These are phyloP conservation scores for Selenicereus undatus DNA, from an alignment of 148 eudicot genomes.

Conservation along the genomic window DNA sequence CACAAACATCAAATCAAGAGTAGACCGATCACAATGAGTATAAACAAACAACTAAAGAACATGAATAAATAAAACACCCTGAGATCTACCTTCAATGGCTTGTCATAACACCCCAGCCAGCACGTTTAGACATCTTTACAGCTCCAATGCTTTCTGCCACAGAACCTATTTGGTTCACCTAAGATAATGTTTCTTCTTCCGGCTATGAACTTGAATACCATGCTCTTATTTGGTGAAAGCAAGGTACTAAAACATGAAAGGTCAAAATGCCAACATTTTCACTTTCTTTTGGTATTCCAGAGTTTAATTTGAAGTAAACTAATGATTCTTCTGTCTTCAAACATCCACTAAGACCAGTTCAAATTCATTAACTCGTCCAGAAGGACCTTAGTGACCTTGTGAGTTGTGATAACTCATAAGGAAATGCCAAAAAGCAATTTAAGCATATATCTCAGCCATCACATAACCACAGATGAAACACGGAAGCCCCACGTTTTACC, in stretches of 20 bases:
- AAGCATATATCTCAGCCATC: too few species aligned
- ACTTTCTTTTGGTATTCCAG: not conserved
- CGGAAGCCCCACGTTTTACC: not conserved
- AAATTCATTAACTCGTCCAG: not conserved
- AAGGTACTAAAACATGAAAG: not conserved
- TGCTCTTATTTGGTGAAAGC: not conserved
- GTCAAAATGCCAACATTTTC: not conserved
- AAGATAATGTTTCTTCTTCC: not conserved
- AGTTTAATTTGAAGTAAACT: not conserved
- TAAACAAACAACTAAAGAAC: not conserved
- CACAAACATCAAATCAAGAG: not conserved
- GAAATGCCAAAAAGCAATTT: too few species aligned
- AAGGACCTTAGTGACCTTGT: too few species aligned
- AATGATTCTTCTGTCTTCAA: not conserved
- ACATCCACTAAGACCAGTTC: not conserved
- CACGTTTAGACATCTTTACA: slow-evolving; percentile 84
- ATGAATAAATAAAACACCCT: not conserved
- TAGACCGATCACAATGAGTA: not conserved
- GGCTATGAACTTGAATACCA: not conserved
- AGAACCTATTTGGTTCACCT: slow-evolving; percentile 97
- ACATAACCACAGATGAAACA: too few species aligned
- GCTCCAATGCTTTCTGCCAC: slow-evolving; percentile 98
- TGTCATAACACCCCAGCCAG: slow-evolving; percentile 99
- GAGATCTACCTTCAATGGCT: slow-evolving; percentile 71
- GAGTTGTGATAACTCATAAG: too few species aligned